Base-by-base conservation (phyloP, 169 alveolate species). In the Hammondia hammondi region DNA sequence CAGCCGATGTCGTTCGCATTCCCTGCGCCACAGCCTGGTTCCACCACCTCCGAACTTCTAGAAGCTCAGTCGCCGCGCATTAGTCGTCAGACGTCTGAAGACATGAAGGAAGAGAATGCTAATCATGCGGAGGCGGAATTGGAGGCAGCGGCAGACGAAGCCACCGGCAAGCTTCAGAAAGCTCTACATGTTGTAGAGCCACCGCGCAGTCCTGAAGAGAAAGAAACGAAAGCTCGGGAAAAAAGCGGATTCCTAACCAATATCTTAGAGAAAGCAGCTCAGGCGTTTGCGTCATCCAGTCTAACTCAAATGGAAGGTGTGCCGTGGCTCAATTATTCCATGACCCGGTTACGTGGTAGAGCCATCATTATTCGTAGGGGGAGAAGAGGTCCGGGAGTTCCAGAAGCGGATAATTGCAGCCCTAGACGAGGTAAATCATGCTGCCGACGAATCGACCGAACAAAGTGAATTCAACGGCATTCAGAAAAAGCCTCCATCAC, bases 211-310 rank as follows among this genome's bases (percentile, higher is more conserved):
- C 91, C 94, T 4, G 94, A 56, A 9, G 67, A 91, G 81, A 91
- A 91, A 73, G 87, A 91, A 43, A 70, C 70, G 32, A 91, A 81
- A 61, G 94, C 85, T 21, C 56, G 94, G 19, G 71, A 87, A 3
- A 91, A 91, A 37, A 91, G 94, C 19, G 81, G 87, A 32, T 91
- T 91, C 37, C 91, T 91, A 3, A 57, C 94, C 17, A 43, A 56
- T 19, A 81, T 91, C 71, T 52, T 91, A 32, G 72, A 77, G 19
- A 52, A 77, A 17, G 94, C 94, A 3, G 85, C 94, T 2, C 56
- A 48, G 72, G 56, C 87, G 87, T 91, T 91, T 39, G 5, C 94
- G n/a, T 46, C 77, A 43, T 19, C 81, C 4, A 81, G 87, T 81
- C 46, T 81, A 6, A 52, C 91, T 61, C 45, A 91, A 24, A 32